Evolutionary conservation across 306 rosid species (phyloP).

Genomic region (Medicago truncatula): DNA sequence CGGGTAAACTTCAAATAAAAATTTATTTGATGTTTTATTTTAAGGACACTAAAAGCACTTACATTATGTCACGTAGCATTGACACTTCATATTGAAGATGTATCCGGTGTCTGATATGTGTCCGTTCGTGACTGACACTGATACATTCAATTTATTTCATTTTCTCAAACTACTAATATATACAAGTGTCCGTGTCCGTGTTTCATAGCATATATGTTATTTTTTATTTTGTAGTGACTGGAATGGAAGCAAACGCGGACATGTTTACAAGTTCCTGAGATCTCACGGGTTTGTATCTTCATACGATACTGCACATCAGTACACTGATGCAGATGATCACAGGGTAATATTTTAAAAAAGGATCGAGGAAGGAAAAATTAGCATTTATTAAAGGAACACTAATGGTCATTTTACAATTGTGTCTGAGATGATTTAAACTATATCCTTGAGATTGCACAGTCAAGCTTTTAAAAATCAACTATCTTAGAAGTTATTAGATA

Average conservation of each 20-base stretch:
- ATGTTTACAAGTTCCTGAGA: constrained; percentile 84
- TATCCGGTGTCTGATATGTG: neutral
- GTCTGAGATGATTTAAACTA: no score
- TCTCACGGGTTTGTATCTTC: constrained; percentile 89
- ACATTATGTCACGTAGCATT: neutral
- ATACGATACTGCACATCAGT: constrained; percentile 89
- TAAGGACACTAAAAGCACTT: neutral
- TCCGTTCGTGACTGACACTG: neutral
- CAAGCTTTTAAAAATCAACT: no score
- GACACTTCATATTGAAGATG: neutral
- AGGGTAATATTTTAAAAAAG: constrained; percentile 52
- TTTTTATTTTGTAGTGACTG: constrained; percentile 66
- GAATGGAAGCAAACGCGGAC: constrained; percentile 95
- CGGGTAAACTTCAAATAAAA: constrained; percentile 61
- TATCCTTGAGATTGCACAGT: no score
- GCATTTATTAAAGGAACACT: neutral
- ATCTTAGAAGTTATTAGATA: no score
- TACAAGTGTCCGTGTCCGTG: neutral
- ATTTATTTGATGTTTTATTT: neutral
- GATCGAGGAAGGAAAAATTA: no score
- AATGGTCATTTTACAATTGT: no score
- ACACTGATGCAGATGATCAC: constrained; percentile 85
- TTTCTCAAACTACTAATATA: neutral
- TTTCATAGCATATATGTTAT: neutral
- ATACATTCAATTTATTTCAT: neutral